Base-by-base conservation (phyloP, 225 moss, liverwort and hornwort genomes). In the Anthoceros angustus region DNA sequence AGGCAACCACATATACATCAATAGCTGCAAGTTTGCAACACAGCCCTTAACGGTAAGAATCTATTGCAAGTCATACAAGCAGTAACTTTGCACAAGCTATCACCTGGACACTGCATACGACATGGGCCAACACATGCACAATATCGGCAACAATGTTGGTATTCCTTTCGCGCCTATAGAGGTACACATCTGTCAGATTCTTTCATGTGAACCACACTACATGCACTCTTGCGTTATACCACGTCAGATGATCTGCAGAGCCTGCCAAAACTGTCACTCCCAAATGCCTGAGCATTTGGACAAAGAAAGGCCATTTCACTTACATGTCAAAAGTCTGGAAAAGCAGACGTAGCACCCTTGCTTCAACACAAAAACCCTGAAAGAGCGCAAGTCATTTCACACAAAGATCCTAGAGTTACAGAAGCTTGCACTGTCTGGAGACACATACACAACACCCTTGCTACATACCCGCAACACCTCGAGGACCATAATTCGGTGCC, bases 401-500 rank as follows among this genome's bases (percentile, higher is more conserved):
- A 32, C 32, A 32, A 4, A 32, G 32, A 32, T 32, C 32, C 32
- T 32, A 32, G 4, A 32, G 32, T 32, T 32, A 32, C 32, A 32
- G 32, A 32, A 32, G 32, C 32, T 32, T 32, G 32, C 32, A 1
- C 32, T 32, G 32, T 32, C 32, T 32, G 32, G 32, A 32, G 32
- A 32, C 32, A 32, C 32, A 32, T 32, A 32, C 32, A 32, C 32
- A 32, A 32, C 32, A 32, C 18, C 10, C 4, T 25, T 21, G 24
- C 43, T 8, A 40, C 75, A 62, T 78, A 86, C 86, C 78, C 98
- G 78, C 42, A 98, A 77, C 40, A 92, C 89, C 75, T 92, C 98
- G 46, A 98, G 92, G 42, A 98, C 98, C 87, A 98, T 80, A 62
- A 87, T 92, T 10, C 89, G 87, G 71, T 98, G 92, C 98, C 98